Percentiles rank a stretch among this genome's conserved stretches.
phyloP scores from a whole-genome alignment of 75 land plant genomes.

The Larix kaempferi region DNA sequence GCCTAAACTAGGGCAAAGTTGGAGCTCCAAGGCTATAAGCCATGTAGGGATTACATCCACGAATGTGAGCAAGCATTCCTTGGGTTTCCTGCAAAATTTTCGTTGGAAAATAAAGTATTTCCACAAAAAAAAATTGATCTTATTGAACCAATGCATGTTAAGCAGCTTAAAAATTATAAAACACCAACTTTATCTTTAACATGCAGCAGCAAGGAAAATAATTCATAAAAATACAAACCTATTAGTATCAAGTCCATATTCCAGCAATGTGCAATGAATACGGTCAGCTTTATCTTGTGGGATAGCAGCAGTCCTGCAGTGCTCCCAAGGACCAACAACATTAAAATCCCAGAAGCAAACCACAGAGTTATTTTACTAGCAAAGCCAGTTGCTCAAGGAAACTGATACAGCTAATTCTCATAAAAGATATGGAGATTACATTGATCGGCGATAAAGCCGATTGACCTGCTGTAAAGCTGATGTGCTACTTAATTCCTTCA shows the following conservation, averaged over 20 bases:
- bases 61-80: no score
- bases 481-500: neutral
- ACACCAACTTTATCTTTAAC: neutral
- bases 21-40: no score
- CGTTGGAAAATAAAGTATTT: no score
- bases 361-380: neutral
- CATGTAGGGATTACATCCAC: no score
- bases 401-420: neutral
- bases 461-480: constrained; percentile 2
- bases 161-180: neutral
- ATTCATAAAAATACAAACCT: neutral
- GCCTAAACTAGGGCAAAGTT: no score
- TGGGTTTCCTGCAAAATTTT: no score
- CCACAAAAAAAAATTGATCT: no score
- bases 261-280: constrained; percentile 3
- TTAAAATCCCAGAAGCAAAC: neutral
- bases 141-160: no score
- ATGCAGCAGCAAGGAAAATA: neutral
- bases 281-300: neutral
- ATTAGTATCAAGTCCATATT: constrained; percentile 1
- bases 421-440: neutral
- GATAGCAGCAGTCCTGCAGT: neutral
- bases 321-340: neutral
- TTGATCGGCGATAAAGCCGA: constrained; percentile 7
- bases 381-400: neutral